Evolutionary conservation across 768 basidiomycete species (phyloP), one percentile per base, ranked within the genome.

Genomic region (Podaxis sp.): DNA sequence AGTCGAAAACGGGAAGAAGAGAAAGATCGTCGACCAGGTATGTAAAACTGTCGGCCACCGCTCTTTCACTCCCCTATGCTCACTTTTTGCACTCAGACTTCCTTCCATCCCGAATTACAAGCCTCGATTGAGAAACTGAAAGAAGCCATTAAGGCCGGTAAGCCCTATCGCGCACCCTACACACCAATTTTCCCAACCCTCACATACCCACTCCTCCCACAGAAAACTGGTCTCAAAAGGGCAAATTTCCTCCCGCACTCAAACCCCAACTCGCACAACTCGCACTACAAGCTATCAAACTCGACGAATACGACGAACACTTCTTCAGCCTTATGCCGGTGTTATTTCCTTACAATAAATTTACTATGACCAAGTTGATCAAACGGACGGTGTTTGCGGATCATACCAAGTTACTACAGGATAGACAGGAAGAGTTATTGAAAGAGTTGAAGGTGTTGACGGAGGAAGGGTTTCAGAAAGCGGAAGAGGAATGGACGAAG

Each of bases 361-460:
- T 91, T 71, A 96, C 93, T 0, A 94, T 98, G 88, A 90, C 82
- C 54, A 98, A 97, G 87, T 82, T 98, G 50, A 90, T 95, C 72
- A 94, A 94, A 70, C 85, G 93, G 5, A 90, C 91, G n/a, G 84
- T 95, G 11, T 95, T 88, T 74, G 68, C 73, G 0, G 89, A 90
- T 7, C 93, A 95, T 66, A 79, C 83, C 57, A 78, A 80, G 44
- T 77, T 90, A 27, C 76, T 95, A 4, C 77, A 79, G 0, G 79
- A 86, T 58, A 79, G 86, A 48, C 90, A 94, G 70, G 87, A 89
- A 0, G 80, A 82, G 28, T 73, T 93, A 0, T 75, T 97, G 3
- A 75, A 72, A 4, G 82, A 89, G 67, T 82, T 98, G 3, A 75
- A 75, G 47, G 71, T 72, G 7, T 75, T 88, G 40, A 87, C 93